A percentile compares a stretch with the other conserved stretches of the same genome.
phyloP scores from a whole-genome alignment of 345 rosid species.

The Salix brachista region DNA sequence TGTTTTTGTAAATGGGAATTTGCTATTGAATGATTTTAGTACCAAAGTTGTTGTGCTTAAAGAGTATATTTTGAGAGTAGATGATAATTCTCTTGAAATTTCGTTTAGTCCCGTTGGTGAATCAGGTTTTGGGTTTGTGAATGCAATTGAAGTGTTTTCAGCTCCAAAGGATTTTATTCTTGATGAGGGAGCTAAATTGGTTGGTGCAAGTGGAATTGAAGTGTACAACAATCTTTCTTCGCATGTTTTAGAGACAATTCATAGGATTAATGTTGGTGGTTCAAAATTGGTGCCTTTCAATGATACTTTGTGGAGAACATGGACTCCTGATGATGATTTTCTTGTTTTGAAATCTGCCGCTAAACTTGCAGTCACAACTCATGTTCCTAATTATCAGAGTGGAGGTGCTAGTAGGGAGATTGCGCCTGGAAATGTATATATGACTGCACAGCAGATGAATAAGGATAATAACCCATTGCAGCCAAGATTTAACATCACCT shows the following conservation, averaged over 20 bases:
- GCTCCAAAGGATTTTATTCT: slow-evolving; percentile 62
- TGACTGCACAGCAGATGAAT: slow-evolving; percentile 91
- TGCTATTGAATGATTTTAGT: slow-evolving; percentile 43
- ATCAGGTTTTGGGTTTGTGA: slow-evolving; percentile 61
- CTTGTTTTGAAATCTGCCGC: slow-evolving; percentile 62
- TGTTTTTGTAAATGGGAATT: slow-evolving; percentile 49
- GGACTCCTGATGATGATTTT: slow-evolving; percentile 81
- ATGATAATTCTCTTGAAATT: slow-evolving; percentile 43
- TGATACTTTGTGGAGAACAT: slow-evolving; percentile 89
- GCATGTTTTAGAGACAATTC: slow-evolving; percentile 64
- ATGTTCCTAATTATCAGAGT: slow-evolving; percentile 59
- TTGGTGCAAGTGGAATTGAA: slow-evolving; percentile 37
- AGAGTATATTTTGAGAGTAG: slow-evolving; percentile 49
- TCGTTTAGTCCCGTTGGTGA: slow-evolving; percentile 37
- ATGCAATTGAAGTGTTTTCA: slow-evolving; percentile 72
- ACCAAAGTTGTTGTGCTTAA: slow-evolving; percentile 36
- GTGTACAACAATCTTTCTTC: slow-evolving; percentile 54
- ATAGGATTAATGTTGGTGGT: slow-evolving; percentile 91
- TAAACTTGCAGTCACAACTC: slow-evolving; percentile 44
- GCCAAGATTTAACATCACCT: slow-evolving; percentile 64
- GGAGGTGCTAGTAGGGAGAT: slow-evolving; percentile 70
- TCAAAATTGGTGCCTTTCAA: slow-evolving; percentile 72
- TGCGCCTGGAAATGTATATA: slow-evolving; percentile 78
- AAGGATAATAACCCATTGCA: slow-evolving; percentile 43
- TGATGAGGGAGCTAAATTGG: slow-evolving; percentile 58